A percentile compares a stretch with the other conserved stretches of the same genome.
phyloP scores from a whole-genome alignment of 306 rosid species.

The Cercis canadensis region DNA sequence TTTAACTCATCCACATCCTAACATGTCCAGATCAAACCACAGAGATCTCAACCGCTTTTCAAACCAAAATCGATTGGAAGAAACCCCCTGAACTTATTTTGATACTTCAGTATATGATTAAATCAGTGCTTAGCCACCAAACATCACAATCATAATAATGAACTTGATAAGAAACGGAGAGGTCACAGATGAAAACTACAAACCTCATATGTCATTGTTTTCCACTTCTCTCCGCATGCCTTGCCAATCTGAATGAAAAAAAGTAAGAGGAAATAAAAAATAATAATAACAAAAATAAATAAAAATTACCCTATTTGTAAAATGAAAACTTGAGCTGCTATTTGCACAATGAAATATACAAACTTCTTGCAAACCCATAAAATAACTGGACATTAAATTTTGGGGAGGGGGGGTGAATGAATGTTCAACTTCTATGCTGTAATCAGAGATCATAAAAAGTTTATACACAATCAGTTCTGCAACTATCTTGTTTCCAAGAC shows the following conservation, averaged over 20 bases:
- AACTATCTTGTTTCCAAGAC: slow-evolving; percentile 22
- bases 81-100: slow-evolving; percentile 11
- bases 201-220: slow-evolving; percentile 94
- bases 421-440: slow-evolving; percentile 3
- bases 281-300: too few relatives aligned
- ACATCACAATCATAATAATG: slow-evolving; percentile 26
- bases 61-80: slow-evolving; percentile 12
- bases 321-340: neutral
- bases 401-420: neutral
- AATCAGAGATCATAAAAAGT: neutral
- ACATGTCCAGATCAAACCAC: slow-evolving; percentile 10
- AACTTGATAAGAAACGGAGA: slow-evolving; percentile 18
- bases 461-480: slow-evolving; percentile 24
- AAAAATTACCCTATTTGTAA: slow-evolving; percentile 19
- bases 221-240: slow-evolving; percentile 98
- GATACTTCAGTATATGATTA: slow-evolving; percentile 18
- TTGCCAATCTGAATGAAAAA: slow-evolving; percentile 80
- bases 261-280: slow-evolving; percentile 11
- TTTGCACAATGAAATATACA: slow-evolving; percentile 18
- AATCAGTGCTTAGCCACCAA: slow-evolving; percentile 26
- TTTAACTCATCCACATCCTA: neutral
- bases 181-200: slow-evolving; percentile 30
- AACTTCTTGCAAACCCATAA: slow-evolving; percentile 23
- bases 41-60: slow-evolving; percentile 2
- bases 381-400: neutral